Evolutionary conservation across 306 rosid genomes (phyloP).

Genomic region (Rosa persica): DNA sequence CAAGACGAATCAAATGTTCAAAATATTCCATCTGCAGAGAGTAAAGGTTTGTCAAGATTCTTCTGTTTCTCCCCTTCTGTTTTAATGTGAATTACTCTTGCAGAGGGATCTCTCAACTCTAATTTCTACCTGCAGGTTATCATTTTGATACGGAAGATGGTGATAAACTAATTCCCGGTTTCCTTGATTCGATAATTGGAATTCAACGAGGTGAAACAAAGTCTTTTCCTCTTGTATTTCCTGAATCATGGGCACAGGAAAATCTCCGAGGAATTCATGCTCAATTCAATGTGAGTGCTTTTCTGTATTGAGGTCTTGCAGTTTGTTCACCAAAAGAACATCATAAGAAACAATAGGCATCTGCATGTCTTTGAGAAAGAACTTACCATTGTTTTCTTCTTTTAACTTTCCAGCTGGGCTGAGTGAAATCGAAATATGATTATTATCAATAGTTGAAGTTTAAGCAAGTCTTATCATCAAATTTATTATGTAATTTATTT

Average conservation of each 20-base stretch:
- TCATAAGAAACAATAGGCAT: neutral
- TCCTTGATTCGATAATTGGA: constrained; percentile 74
- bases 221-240: constrained; percentile 85
- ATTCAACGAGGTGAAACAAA: constrained; percentile 70
- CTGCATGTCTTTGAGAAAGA: neutral
- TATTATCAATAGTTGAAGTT: neutral
- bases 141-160: constrained; percentile 88
- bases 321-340: neutral
- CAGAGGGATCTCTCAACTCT: constrained; percentile 29
- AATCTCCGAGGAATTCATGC: constrained; percentile 78
- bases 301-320: neutral
- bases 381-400: neutral
- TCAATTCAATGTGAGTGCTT: constrained; percentile 76
- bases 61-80: constrained; percentile 8
- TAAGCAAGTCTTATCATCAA: neutral
- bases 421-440: neutral
- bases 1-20: constrained; percentile 65
- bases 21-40: constrained; percentile 86
- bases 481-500: neutral
- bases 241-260: constrained; percentile 91
- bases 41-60: constrained; percentile 61
- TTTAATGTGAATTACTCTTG: neutral
- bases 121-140: constrained; percentile 53
- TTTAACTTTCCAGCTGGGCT: neutral
- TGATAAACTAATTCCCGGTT: constrained; percentile 68